These are phyloP conservation scores for Odontarrhena argentea DNA, from an alignment of 345 rosid genomes.

Conservation along the genomic window DNA sequence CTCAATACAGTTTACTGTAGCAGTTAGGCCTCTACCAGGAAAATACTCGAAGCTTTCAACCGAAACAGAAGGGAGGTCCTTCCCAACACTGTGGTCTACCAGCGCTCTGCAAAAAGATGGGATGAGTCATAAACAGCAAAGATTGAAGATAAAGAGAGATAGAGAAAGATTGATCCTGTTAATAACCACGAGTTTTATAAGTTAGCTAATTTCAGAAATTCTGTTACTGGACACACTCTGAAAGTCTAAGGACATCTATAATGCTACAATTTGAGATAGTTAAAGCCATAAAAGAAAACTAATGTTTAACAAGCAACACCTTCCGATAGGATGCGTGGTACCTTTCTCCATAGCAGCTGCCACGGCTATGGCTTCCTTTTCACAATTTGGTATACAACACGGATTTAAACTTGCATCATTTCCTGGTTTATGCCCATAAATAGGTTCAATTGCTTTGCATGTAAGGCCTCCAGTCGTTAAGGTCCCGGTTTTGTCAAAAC, in stretches of 20 bases:
- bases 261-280: too few species aligned
- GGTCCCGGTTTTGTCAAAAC: constrained; percentile 99
- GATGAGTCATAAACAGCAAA: constrained; percentile 26
- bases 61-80: constrained; percentile 84
- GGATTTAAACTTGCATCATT: constrained; percentile 41
- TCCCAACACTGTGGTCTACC: constrained; percentile 88
- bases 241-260: too few species aligned
- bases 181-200: too few species aligned
- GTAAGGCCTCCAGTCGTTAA: constrained; percentile 93
- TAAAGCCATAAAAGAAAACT: background rate
- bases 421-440: constrained; percentile 68
- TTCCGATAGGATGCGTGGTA: constrained; percentile 99
- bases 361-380: constrained; percentile 96
- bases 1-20: constrained; percentile 74
- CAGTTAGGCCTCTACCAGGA: constrained; percentile 94
- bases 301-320: constrained; percentile 48
- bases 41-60: constrained; percentile 86
- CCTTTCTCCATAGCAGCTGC: constrained; percentile 99
- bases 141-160: constrained; percentile 7
- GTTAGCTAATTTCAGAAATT: too few species aligned
- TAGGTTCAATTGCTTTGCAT: constrained; percentile 94
- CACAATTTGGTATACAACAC: constrained; percentile 89
- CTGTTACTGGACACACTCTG: too few species aligned
- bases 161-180: too few species aligned
- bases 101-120: constrained; percentile 73